phyloP scores from a whole-genome alignment of 495 filamentous ascomycete species.

The Xylaria nigripes region DNA sequence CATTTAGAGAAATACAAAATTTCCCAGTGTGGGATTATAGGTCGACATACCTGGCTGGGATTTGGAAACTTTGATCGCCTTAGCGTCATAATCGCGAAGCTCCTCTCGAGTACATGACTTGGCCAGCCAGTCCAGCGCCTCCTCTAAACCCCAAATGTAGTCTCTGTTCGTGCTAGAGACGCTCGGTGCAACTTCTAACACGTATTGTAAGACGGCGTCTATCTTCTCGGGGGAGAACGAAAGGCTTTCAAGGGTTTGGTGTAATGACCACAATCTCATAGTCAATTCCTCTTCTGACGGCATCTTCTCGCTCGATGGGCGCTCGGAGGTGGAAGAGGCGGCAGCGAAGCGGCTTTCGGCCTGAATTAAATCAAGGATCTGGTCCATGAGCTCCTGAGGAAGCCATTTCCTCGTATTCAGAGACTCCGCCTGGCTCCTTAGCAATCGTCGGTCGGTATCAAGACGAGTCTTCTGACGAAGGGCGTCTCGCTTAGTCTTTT shows the following conservation, averaged over 20 bases:
- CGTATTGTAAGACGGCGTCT: slow-evolving; percentile 55
- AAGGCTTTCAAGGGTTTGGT: slow-evolving; percentile 55
- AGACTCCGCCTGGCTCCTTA: slow-evolving; percentile 62
- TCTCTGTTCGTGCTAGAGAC: slow-evolving; percentile 50
- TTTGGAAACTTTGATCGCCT: slow-evolving; percentile 24
- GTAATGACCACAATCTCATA: slow-evolving; percentile 70
- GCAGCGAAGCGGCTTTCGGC: slow-evolving; percentile 43
- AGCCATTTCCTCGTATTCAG: slow-evolving; percentile 72
- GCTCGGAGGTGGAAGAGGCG: slow-evolving; percentile 34
- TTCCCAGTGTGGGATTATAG: background rate
- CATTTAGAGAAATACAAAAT: background rate
- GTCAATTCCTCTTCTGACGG: slow-evolving; percentile 64
- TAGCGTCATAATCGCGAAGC: slow-evolving; percentile 59
- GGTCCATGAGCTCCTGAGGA: slow-evolving; percentile 66
- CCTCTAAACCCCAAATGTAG: slow-evolving; percentile 72
- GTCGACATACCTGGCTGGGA: slow-evolving; percentile 24
- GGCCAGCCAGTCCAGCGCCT: slow-evolving; percentile 80
- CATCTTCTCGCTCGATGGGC: slow-evolving; percentile 30
- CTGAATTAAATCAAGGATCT: slow-evolving; percentile 55
- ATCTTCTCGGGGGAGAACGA: slow-evolving; percentile 54
- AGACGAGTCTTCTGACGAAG: slow-evolving; percentile 60
- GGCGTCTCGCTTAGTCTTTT: slow-evolving; percentile 60
- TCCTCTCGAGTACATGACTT: slow-evolving; percentile 58
- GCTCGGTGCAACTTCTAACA: slow-evolving; percentile 51
- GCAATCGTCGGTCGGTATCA: slow-evolving; percentile 68